Conservation (phyloP, 2,329 filamentous ascomycete species). For the Neofusicoccum sp. region DNA sequence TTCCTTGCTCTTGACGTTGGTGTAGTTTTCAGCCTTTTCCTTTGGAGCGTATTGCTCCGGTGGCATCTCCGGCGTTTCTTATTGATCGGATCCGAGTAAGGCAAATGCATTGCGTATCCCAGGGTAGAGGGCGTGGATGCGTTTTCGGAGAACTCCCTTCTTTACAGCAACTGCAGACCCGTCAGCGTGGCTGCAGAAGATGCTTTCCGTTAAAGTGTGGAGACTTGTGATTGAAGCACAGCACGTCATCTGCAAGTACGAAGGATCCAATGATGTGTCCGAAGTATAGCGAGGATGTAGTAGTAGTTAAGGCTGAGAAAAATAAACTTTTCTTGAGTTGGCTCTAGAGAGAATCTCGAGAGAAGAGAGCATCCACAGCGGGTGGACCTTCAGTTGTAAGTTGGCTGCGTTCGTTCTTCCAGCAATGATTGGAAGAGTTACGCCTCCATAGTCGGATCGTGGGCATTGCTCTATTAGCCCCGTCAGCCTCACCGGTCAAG, state of each 20-base stretch:
- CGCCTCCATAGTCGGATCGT: neutral
- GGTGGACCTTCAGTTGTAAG: neutral
- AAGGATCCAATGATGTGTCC: neutral
- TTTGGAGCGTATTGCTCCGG: neutral
- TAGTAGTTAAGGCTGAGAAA: neutral
- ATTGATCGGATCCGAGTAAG: neutral
- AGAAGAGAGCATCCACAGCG: neutral
- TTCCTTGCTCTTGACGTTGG: neutral
- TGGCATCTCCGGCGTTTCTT: neutral
- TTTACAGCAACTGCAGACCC: neutral
- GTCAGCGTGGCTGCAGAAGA: conserved; percentile 1
- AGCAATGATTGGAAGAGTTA: neutral
- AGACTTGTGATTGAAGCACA: neutral
- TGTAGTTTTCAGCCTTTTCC: neutral
- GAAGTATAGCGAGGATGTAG: neutral
- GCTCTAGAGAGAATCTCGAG: neutral
- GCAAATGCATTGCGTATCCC: neutral
- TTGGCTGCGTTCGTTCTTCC: neutral
- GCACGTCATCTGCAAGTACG: neutral
- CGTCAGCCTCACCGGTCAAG: neutral
- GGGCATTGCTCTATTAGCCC: neutral
- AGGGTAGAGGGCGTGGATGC: too few relatives aligned
- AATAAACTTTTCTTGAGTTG: neutral
- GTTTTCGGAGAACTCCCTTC: neutral
- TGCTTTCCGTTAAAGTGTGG: neutral